phyloP scores from a whole-genome alignment of 495 filamentous ascomycete species.

The Xanthoparmelia taractica region DNA sequence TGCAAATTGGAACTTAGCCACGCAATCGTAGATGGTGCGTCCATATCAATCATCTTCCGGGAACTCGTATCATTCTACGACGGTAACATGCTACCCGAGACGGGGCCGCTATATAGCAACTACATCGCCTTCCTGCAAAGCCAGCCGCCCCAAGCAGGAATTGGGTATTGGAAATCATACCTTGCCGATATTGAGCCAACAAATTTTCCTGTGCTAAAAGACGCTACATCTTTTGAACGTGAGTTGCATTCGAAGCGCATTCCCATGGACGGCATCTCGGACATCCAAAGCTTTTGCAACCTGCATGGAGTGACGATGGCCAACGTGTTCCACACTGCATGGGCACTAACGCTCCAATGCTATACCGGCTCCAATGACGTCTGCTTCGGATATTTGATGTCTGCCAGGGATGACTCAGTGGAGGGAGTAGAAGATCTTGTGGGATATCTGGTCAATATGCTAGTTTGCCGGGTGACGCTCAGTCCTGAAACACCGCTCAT shows the following conservation, averaged over 20 bases:
- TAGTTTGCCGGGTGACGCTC: constrained; percentile 44
- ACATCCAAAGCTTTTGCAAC: constrained; percentile 40
- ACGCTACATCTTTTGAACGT: constrained; percentile 27
- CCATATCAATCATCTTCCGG: constrained; percentile 41
- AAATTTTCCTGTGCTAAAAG: constrained; percentile 43
- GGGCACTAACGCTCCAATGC: constrained; percentile 44
- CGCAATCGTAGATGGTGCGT: constrained; percentile 44
- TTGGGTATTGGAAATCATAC: constrained; percentile 48
- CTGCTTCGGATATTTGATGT: constrained; percentile 48
- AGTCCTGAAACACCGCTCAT: constrained; percentile 25
- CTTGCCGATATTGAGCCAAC: constrained; percentile 44
- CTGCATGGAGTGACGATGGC: constrained; percentile 42
- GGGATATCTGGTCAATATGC: constrained; percentile 49
- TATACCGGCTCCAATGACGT: constrained; percentile 46
- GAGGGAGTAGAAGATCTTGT: constrained; percentile 41
- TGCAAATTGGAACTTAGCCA: constrained; percentile 52
- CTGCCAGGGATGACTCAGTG: constrained; percentile 43
- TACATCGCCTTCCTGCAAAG: constrained; percentile 44
- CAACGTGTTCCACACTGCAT: constrained; percentile 46
- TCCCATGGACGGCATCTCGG: constrained; percentile 27
- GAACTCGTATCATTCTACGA: constrained; percentile 45
- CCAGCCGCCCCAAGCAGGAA: constrained; percentile 34
- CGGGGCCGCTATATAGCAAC: constrained; percentile 45
- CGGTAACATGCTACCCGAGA: constrained; percentile 30
- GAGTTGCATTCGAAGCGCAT: constrained; percentile 33